Conservation (phyloP, 257 asterid species). For the Perilla frutescens region DNA sequence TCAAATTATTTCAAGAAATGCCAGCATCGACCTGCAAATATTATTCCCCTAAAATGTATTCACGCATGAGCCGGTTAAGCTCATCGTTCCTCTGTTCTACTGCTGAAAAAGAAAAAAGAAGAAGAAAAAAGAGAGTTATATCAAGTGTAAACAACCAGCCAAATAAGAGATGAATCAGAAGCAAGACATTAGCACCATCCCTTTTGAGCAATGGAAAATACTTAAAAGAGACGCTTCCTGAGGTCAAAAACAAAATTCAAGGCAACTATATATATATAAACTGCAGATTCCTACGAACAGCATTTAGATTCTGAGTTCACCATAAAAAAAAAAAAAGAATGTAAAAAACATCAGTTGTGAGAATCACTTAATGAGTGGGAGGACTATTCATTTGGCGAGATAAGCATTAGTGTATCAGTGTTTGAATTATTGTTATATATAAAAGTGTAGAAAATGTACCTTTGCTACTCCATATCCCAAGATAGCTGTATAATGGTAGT, state of each 20-base stretch:
- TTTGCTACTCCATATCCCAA: slow-evolving; percentile 16
- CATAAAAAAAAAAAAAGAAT: no score
- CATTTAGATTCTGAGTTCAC: no score
- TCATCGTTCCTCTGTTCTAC: background rate
- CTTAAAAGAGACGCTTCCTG: no score
- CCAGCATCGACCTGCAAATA: background rate
- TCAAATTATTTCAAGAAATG: slow-evolving; percentile 27
- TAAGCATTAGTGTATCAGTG: no score
- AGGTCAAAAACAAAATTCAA: no score
- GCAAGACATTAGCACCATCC: slow-evolving; percentile 4
- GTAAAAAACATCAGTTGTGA: no score
- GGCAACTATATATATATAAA: no score
- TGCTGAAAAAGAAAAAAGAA: slow-evolving; percentile 9
- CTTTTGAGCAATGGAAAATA: slow-evolving; percentile 21
- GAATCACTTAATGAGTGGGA: no score
- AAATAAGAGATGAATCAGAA: background rate
- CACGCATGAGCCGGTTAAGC: slow-evolving; percentile 2
- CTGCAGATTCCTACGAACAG: no score
- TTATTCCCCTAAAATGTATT: background rate
- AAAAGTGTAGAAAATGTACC: background rate
- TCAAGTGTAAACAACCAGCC: no score
- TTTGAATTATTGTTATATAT: no score
- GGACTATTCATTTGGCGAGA: no score
- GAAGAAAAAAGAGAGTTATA: background rate
- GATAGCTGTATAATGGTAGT: background rate